Evolutionary conservation across 495 filamentous ascomycete genomes (phyloP).

Genomic region (Pseudomonodictys pantanalensis): DNA sequence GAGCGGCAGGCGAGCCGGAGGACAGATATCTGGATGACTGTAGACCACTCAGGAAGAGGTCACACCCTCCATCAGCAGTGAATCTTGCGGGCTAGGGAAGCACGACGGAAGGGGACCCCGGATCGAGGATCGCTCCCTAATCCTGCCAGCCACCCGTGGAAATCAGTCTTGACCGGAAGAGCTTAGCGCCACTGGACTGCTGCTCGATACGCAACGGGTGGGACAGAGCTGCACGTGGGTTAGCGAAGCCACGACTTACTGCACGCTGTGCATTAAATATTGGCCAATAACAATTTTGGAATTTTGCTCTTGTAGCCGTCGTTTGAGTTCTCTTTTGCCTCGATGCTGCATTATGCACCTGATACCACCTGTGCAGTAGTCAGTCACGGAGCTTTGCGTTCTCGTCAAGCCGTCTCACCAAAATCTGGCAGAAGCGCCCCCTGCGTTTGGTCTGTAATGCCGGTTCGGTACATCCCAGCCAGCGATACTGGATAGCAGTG

Average conservation of each 20-base stretch:
- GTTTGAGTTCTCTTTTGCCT: slow-evolving; percentile 21
- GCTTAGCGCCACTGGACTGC: slow-evolving; percentile 17
- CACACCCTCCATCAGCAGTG: slow-evolving; percentile 23
- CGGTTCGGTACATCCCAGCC: slow-evolving; percentile 1
- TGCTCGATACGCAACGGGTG: slow-evolving; percentile 23
- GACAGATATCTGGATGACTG: neutral
- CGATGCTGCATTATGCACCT: slow-evolving; percentile 26
- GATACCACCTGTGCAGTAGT: slow-evolving; percentile 19
- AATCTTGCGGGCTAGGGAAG: neutral
- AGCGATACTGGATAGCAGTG: slow-evolving; percentile 12
- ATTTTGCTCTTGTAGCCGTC: slow-evolving; percentile 15
- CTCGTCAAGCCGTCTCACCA: slow-evolving; percentile 10
- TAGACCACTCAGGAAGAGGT: slow-evolving; percentile 15
- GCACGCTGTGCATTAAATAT: slow-evolving; percentile 22
- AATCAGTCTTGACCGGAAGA: slow-evolving; percentile 16
- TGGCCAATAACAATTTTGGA: slow-evolving; percentile 31
- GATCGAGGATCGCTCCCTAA: slow-evolving; percentile 24
- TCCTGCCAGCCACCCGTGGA: slow-evolving; percentile 23
- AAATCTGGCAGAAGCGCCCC: slow-evolving; percentile 15
- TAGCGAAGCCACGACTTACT: slow-evolving; percentile 24
- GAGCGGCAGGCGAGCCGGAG: slow-evolving; percentile 29
- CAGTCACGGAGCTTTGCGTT: slow-evolving; percentile 15
- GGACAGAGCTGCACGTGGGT: slow-evolving; percentile 24
- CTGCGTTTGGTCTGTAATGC: slow-evolving; percentile 8
- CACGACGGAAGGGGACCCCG: neutral